Percentiles rank a stretch among this genome's conserved stretches.
Evolutionary conservation across 208 protist genomes (phyloP).

Genomic region (Leishmania arabica): DNA sequence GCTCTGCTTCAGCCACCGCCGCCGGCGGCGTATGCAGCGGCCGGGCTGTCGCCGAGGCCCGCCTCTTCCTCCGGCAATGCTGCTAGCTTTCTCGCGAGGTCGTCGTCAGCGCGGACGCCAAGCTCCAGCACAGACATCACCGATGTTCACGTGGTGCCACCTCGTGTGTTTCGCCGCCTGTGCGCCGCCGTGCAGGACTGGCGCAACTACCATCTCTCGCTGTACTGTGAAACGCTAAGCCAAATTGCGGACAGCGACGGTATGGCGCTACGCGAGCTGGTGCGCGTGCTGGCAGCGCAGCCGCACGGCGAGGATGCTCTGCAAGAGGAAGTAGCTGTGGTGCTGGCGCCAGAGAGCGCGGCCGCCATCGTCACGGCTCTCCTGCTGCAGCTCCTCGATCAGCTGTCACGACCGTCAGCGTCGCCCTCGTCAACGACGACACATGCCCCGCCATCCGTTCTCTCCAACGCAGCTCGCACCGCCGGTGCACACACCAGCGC

Average conservation of each 20-base stretch:
- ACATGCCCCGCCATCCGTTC: not conserved
- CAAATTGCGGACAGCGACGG: constrained; percentile 18
- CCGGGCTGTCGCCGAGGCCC: not conserved
- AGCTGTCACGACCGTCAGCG: not conserved
- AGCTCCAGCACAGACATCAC: constrained; percentile 7
- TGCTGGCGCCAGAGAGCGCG: constrained; percentile 60
- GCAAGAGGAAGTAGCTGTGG: constrained; percentile 13
- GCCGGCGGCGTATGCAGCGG: constrained; percentile 9
- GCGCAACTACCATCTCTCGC: constrained; percentile 71
- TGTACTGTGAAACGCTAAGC: constrained; percentile 57
- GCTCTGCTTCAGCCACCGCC: constrained; percentile 9
- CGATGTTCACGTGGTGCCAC: not conserved
- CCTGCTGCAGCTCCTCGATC: constrained; percentile 32
- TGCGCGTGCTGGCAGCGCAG: not conserved
- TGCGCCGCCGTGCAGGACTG: constrained; percentile 19
- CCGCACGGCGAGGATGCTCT: constrained; percentile 6
- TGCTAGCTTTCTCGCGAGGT: not conserved
- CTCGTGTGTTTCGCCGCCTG: not conserved
- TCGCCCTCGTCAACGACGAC: too few species aligned
- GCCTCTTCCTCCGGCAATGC: not conserved
- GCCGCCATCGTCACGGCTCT: constrained; percentile 51
- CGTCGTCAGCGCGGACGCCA: not conserved
- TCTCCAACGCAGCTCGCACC: not conserved
- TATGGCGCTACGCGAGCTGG: constrained; percentile 34
- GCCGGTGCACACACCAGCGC: not conserved